Evolutionary conservation across 2,329 filamentous ascomycete species (phyloP).

Genomic region (Epichloe glyceriae): DNA sequence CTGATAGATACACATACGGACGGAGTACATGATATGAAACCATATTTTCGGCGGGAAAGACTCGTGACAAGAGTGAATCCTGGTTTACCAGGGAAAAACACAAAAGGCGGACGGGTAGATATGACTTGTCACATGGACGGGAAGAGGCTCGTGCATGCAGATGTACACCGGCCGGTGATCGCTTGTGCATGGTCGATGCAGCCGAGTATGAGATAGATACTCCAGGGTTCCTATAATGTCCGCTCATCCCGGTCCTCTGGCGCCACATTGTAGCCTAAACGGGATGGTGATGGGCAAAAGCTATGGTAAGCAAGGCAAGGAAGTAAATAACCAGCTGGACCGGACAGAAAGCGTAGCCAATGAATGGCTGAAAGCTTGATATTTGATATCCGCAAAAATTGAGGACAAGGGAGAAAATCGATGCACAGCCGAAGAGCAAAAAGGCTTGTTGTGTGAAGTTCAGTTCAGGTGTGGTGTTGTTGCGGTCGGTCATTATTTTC

Average conservation of each 20-base stretch:
- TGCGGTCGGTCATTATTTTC: neutral
- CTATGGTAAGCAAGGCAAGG: neutral
- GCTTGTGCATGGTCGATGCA: constrained; percentile 8
- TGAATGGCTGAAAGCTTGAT: neutral
- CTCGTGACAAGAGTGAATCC: neutral
- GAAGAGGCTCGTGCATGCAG: constrained; percentile 8
- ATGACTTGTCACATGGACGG: constrained; percentile 5
- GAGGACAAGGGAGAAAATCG: neutral
- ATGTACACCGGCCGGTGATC: constrained; percentile 15
- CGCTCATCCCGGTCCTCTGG: neutral
- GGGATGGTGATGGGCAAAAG: constrained; percentile 2
- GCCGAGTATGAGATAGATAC: constrained; percentile 2
- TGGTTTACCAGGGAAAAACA: neutral
- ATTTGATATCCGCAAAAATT: neutral
- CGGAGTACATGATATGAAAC: neutral
- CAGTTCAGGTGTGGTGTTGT: neutral
- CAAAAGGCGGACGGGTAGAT: neutral
- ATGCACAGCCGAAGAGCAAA: neutral
- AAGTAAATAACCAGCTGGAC: neutral
- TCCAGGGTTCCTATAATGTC: neutral
- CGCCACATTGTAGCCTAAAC: constrained; percentile 5
- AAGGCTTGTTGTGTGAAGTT: neutral
- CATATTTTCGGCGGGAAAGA: neutral
- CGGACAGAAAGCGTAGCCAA: neutral
- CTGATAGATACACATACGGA: neutral